These are phyloP conservation scores for Debaryomyces psychrophilus DNA, from an alignment of 1,139 yeast genomes.

Conservation along the genomic window DNA sequence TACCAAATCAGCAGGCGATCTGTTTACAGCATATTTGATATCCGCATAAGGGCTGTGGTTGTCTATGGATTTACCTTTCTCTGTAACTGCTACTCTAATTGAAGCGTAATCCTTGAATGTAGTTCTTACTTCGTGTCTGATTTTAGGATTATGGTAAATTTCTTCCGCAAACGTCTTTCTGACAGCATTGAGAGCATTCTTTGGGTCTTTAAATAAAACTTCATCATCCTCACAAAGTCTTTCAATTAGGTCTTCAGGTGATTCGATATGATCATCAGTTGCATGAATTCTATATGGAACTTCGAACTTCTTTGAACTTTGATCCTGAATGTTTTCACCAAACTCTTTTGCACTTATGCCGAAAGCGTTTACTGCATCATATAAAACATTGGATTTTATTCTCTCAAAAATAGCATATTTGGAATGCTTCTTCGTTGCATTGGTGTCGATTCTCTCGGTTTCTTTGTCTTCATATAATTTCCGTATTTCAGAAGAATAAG, in stretches of 20 bases:
- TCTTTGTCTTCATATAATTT: constrained; percentile 35
- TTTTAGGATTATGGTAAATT: constrained; percentile 76
- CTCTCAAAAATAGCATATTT: constrained; percentile 77
- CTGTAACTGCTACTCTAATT: constrained; percentile 77
- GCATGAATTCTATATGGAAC: constrained; percentile 67
- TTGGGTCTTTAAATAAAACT: constrained; percentile 59
- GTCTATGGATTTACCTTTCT: constrained; percentile 85
- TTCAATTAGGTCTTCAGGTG: constrained; percentile 68
- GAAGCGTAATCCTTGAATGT: constrained; percentile 69
- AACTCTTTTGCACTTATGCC: constrained; percentile 80
- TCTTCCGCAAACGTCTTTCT: constrained; percentile 79
- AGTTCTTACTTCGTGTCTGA: constrained; percentile 74
- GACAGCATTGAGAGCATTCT: constrained; percentile 72
- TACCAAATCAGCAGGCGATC: constrained; percentile 73
- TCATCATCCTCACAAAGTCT: constrained; percentile 56
- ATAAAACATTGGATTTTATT: constrained; percentile 67
- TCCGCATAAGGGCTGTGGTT: constrained; percentile 82
- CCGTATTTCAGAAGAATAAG: constrained; percentile 72
- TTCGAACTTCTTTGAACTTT: constrained; percentile 47
- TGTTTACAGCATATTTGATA: constrained; percentile 85
- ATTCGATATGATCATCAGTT: constrained; percentile 69
- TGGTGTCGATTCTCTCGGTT: constrained; percentile 21
- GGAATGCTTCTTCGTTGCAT: constrained; percentile 60
- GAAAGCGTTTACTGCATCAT: constrained; percentile 67
- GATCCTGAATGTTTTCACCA: constrained; percentile 81